Evolutionary conservation across 163 green algal genomes (phyloP).

Genomic region (Volvox carteri): DNA sequence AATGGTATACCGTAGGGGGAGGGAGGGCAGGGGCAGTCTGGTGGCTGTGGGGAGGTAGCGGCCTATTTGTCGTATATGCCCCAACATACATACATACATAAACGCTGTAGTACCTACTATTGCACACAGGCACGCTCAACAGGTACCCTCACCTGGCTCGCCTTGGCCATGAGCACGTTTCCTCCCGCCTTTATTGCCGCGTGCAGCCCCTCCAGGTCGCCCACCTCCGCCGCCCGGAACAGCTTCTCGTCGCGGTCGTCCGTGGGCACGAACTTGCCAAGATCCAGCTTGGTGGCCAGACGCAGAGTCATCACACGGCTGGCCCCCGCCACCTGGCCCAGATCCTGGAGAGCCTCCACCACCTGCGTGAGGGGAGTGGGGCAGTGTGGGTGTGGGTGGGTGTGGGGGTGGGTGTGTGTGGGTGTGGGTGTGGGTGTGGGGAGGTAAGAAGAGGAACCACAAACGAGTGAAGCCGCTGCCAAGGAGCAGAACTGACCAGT

Average conservation of each 20-base stretch:
- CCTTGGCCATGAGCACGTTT: slow-evolving; percentile 1
- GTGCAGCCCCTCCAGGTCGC: background rate
- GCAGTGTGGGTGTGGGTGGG: too few species aligned
- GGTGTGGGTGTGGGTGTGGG: too few species aligned
- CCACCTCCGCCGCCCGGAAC: background rate
- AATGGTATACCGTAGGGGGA: too few species aligned
- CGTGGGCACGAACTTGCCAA: background rate
- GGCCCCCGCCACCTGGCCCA: slow-evolving; percentile 20
- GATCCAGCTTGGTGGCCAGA: slow-evolving; percentile 5
- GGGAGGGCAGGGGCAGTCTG: too few species aligned
- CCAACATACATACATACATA: background rate
- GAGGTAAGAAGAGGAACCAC: too few species aligned
- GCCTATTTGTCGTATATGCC: too few species aligned
- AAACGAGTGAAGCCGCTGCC: too few species aligned
- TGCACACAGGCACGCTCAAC: too few species aligned
- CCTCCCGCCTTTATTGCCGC: background rate
- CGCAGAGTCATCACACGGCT: background rate
- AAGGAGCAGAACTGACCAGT: too few species aligned
- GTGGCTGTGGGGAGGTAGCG: too few species aligned
- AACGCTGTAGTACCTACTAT: too few species aligned
- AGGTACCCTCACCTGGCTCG: background rate
- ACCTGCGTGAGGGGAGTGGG: background rate
- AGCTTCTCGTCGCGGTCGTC: slow-evolving; percentile 25
- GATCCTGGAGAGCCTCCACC: slow-evolving; percentile 10
- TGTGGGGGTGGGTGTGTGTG: too few species aligned